These are phyloP conservation scores for Forsythia viridissima DNA, from an alignment of 257 asterid genomes.

Conservation along the genomic window DNA sequence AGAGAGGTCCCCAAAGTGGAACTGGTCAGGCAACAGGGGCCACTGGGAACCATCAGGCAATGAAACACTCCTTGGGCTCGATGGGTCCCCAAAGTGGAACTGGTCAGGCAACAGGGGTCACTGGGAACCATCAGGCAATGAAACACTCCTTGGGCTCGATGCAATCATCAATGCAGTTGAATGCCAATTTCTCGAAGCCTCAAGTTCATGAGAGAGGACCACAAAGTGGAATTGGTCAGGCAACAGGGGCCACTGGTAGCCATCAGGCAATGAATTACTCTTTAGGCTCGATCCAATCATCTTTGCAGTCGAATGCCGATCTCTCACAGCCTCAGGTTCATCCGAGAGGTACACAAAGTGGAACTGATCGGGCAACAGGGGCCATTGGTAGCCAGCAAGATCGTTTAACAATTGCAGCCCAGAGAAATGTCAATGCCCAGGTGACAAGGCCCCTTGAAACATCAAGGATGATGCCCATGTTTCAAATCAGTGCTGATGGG, in stretches of 20 bases:
- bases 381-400: constrained; percentile 29
- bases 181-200: constrained; percentile 13
- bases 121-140: constrained; percentile 25
- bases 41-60: constrained; percentile 25
- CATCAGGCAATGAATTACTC: constrained; percentile 17
- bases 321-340: constrained; percentile 4
- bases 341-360: constrained; percentile 26
- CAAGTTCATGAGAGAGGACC: constrained; percentile 25
- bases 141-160: constrained; percentile 30
- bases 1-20: constrained; percentile 25
- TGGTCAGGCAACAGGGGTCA: constrained; percentile 15
- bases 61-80: constrained; percentile 25
- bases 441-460: constrained; percentile 16
- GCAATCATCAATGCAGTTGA: constrained; percentile 23
- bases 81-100: background rate
- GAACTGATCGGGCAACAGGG: constrained; percentile 16
- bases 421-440: constrained; percentile 21
- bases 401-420: constrained; percentile 23
- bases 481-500: constrained; percentile 22
- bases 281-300: constrained; percentile 15
- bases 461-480: constrained; percentile 26
- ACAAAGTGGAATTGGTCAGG: background rate
- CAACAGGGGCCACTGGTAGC: constrained; percentile 13
- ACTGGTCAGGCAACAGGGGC: constrained; percentile 16
- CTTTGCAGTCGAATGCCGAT: constrained; percentile 12